Base-by-base conservation (phyloP, 805 yeast species). In the Candida ovalis region DNA sequence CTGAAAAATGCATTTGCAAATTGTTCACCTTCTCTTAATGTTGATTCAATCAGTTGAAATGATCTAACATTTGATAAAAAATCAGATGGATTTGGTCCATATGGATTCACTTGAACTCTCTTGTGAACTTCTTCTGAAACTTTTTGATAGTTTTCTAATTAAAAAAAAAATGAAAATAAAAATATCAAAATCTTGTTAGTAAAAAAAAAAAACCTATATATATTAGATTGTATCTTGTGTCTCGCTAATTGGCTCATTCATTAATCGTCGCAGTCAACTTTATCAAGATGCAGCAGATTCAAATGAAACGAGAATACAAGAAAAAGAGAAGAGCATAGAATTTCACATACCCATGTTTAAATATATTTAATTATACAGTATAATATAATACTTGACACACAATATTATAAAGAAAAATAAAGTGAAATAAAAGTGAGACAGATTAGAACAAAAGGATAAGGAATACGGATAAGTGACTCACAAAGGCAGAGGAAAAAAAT, bases 21-120 rank as follows among this genome's bases (percentile, higher is more conserved):
- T 72, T 92, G 99, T 73, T 92, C 99, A 69, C 99, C 99, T 73
- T 92, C 99, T 75, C 99, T 82, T 49, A 92, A 77, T 4, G 99
- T 92, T 32, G 96, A 88, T 74, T 92, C 99, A 64, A 92, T 92
- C 62, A 92, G 70, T 76, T 92, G 90, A 73, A 91, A 92, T 57
- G 80, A 82, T 55, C 85, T 76, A 32, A 92, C 98, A 66, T 92
- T 92, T 25, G 97, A 88, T 50, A 92, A 71, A 68, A 73, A 91
- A 74, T 92, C 99, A 45, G 88, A 82, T 49, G 98, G 97, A 67
- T 92, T 87, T 58, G 97, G 95, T 17, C 96, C 99, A 63, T 92
- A 92, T 55, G 98, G 98, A 67, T 91, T 91, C 47, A 65, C 67
- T 21, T 56, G 58, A 53, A 56, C 59, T 48, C 55, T 68, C 47